phyloP scores from a whole-genome alignment of 495 filamentous ascomycete genomes.

The Hyaloscypha bicolor region DNA sequence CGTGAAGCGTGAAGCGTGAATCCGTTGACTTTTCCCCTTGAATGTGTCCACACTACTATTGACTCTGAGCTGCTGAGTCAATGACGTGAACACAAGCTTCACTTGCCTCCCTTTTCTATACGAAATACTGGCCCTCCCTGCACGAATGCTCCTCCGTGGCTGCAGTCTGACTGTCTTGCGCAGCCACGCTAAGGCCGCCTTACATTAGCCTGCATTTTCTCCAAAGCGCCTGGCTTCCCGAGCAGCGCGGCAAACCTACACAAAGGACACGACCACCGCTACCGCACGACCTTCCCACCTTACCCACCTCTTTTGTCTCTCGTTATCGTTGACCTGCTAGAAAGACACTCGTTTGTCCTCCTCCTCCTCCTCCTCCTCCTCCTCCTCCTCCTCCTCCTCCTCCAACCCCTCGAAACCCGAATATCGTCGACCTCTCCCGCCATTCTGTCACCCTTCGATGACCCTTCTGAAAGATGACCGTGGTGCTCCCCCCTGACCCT shows the following conservation, averaged over 20 bases:
- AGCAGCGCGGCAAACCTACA: background rate
- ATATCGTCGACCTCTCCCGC: background rate
- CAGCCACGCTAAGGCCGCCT: no score
- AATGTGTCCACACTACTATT: no score
- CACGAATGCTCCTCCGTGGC: background rate
- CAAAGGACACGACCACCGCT: background rate
- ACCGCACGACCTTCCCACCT: background rate
- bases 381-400: background rate
- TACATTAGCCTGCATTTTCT: no score
- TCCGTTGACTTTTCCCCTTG: no score
- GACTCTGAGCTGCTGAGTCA: background rate
- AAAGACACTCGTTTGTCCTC: constrained; percentile 7
- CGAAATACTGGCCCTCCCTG: background rate
- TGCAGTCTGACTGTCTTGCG: background rate
- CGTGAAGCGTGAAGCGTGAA: no score
- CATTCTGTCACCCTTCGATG: background rate
- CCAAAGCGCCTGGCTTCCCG: background rate
- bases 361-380: background rate
- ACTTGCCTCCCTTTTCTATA: background rate
- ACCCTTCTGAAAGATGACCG: background rate
- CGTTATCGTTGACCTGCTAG: background rate
- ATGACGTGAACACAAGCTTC: background rate
- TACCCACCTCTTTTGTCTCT: background rate
- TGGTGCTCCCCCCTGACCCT: background rate
- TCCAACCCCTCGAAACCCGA: background rate